Evolutionary conservation across 768 basidiomycete species (phyloP).

Genomic region (Lactifluus pinguis): DNA sequence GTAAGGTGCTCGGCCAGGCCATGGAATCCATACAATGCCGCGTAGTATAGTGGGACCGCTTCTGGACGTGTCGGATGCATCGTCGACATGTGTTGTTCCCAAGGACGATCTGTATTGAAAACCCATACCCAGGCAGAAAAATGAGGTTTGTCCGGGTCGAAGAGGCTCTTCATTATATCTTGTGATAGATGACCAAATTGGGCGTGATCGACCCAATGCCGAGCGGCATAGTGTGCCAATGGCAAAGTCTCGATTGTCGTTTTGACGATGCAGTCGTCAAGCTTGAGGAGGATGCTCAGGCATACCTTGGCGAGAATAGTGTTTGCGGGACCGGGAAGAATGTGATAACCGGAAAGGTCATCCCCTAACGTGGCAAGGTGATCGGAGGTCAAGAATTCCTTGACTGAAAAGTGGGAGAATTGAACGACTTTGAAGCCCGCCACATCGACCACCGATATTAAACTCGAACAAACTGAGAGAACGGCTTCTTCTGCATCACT

Average conservation of each 20-base stretch:
- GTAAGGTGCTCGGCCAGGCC: not conserved
- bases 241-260: too few relatives aligned
- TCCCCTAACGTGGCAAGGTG: not conserved
- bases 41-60: not conserved
- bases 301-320: not conserved
- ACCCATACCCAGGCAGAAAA: conserved; percentile 6
- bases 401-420: too few relatives aligned
- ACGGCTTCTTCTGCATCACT: too few relatives aligned
- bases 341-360: not conserved
- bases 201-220: not conserved
- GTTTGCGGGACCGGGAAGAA: not conserved
- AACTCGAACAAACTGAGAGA: too few relatives aligned
- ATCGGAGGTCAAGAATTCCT: not conserved
- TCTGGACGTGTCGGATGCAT: not conserved
- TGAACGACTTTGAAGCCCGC: too few relatives aligned
- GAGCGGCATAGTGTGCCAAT: not conserved
- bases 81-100: not conserved
- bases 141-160: not conserved
- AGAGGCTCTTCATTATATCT: not conserved
- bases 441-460: too few relatives aligned
- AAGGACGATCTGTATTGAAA: not conserved
- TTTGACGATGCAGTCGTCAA: too few relatives aligned
- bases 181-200: not conserved
- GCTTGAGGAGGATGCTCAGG: too few relatives aligned
- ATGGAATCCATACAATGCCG: not conserved